Conservation (phyloP, 805 yeast genomes). For the Candida insectalens region DNA sequence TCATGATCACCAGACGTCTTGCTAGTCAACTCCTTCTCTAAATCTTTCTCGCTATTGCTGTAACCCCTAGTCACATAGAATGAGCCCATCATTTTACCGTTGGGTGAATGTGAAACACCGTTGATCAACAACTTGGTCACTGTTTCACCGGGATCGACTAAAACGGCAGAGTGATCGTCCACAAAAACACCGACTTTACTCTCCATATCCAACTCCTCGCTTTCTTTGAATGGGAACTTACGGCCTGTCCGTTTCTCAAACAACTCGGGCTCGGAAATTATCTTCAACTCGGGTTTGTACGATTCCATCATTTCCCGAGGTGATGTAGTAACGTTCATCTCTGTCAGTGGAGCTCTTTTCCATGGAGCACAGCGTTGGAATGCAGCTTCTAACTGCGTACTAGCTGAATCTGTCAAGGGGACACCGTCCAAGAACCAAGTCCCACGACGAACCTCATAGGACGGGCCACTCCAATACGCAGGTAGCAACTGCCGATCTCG, state of each 20-base stretch:
- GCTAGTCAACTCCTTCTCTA: background rate
- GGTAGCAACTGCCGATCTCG: conserved; percentile 47
- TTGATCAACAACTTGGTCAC: conserved; percentile 20
- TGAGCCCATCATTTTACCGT: conserved; percentile 34
- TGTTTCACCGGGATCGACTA: conserved; percentile 18
- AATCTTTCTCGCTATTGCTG: conserved; percentile 5
- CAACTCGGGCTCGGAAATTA: conserved; percentile 14
- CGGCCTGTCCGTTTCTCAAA: conserved; percentile 22
- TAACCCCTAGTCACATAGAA: conserved; percentile 42
- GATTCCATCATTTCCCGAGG: conserved; percentile 1
- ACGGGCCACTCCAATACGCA: conserved; percentile 83
- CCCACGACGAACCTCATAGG: conserved; percentile 75
- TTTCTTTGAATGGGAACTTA: conserved; percentile 20
- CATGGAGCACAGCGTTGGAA: conserved; percentile 28
- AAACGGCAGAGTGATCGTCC: conserved; percentile 13
- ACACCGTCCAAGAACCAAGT: conserved; percentile 70
- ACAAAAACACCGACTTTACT: conserved; percentile 21
- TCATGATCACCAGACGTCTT: conserved; percentile 1
- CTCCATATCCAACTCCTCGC: conserved; percentile 14
- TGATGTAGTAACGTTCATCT: conserved; percentile 1
- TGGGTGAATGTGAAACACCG: conserved; percentile 13
- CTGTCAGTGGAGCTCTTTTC: conserved; percentile 2
- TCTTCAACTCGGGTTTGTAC: conserved; percentile 2
- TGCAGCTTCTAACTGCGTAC: conserved; percentile 51
- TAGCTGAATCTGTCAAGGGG: conserved; percentile 30